phyloP scores from a whole-genome alignment of 306 rosid species.

The Lablab purpureus region DNA sequence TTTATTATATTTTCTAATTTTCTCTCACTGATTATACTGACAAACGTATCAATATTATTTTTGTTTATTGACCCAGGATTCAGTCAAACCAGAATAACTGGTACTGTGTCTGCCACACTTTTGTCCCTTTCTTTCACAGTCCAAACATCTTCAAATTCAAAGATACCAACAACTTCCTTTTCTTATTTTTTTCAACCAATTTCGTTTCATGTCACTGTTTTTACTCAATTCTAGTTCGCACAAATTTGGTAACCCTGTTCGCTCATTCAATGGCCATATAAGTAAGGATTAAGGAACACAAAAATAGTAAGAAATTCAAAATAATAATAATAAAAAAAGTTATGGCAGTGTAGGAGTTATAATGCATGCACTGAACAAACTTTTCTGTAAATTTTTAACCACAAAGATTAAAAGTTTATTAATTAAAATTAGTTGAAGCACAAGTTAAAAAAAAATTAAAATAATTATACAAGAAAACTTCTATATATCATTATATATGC shows the following conservation, averaged over 20 bases:
- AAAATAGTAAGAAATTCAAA: background rate
- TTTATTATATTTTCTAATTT: background rate
- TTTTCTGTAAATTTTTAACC: no score
- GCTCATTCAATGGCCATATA: slow-evolving; percentile 22
- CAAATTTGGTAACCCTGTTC: slow-evolving; percentile 34
- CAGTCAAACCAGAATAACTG: slow-evolving; percentile 32
- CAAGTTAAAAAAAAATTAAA: no score
- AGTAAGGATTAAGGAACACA: background rate
- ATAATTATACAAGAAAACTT: no score
- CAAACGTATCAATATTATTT: background rate
- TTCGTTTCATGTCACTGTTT: slow-evolving; percentile 10
- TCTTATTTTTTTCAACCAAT: background rate
- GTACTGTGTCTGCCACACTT: slow-evolving; percentile 4
- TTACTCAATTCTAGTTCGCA: slow-evolving; percentile 8
- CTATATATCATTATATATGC: no score
- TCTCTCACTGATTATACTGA: background rate
- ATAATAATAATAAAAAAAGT: no score
- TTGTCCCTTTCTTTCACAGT: slow-evolving; percentile 15
- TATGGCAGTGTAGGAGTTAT: background rate
- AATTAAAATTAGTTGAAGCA: no score
- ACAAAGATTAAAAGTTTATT: no score
- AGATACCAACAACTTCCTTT: slow-evolving; percentile 32
- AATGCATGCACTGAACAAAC: no score
- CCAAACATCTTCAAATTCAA: slow-evolving; percentile 28
- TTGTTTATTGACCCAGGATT: slow-evolving; percentile 24